Evolutionary conservation across 106 monocot species (phyloP), one percentile per base, ranked within the genome.

Genomic region (Dendrobium huoshanense): DNA sequence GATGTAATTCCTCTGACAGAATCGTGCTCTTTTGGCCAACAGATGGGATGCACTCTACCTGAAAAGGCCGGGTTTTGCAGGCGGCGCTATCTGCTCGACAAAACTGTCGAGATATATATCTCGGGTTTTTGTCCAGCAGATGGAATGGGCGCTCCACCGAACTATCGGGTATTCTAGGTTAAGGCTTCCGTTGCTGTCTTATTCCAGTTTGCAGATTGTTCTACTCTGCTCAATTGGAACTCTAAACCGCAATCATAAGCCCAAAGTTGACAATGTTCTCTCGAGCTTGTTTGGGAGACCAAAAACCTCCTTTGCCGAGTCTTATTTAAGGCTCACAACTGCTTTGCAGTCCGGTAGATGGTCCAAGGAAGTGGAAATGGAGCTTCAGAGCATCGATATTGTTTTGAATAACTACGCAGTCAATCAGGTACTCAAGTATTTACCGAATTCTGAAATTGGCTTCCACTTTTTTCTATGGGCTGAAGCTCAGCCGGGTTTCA

Each of bases 401-500:
- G 78, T 86, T 16, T 45, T 94, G 33, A 92, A 92, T 41, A 83
- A 75, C 33, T 92, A 86, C 78, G 82, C 89, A 17, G 87, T 89
- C 42, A 91, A 90, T 77, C 92, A 88, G 75, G 96, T 94, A 29
- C 67, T 97, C 77, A 89, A 87, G 81, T 55, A 78, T 54, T 44
- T 97, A 83, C 67, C 85, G 10, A 86, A 92, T 79, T 86, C 90
- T 5, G 82, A 88, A 68, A 77, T 80, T 49, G 97, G 86, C 5
- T 91, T 88, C 77, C 81, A 81, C 44, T 94, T 97, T 72, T 92
- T 85, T 78, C 16, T 75, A n/a, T 97, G 97, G 97, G 92, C 88
- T 1, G 92, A 94, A 61, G 70, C 85, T 11, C 88, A 79, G 64
- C 90, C 87, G 10, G 87, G 85, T 31, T 88, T 94, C 78, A 44